A percentile compares a stretch with the other conserved stretches of the same genome.
Conservation (phyloP, 441 rosid species). For the Viola pubescens region DNA sequence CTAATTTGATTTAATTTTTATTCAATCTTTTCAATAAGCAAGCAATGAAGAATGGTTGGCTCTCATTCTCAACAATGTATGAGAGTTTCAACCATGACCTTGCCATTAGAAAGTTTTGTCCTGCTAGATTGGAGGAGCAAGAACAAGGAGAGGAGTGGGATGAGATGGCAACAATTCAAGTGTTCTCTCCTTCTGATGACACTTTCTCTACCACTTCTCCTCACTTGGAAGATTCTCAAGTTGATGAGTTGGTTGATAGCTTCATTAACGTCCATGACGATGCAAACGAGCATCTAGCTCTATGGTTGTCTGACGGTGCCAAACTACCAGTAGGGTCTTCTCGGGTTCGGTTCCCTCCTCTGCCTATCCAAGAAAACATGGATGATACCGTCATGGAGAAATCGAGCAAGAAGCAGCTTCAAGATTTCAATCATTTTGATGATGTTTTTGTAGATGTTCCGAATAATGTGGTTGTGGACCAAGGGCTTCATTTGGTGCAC, state of each 20-base stretch:
- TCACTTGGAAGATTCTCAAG: constrained; percentile 31
- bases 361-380: neutral
- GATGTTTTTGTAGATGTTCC: constrained; percentile 18
- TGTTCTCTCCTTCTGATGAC: constrained; percentile 20
- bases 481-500: constrained; percentile 65
- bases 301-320: no score
- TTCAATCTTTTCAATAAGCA: no score
- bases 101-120: constrained; percentile 61
- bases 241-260: constrained; percentile 54
- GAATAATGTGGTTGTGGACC: constrained; percentile 33
- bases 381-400: constrained; percentile 15
- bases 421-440: constrained; percentile 6
- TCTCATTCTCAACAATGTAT: constrained; percentile 24
- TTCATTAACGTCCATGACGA: constrained; percentile 31
- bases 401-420: neutral
- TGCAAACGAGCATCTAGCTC: no score
- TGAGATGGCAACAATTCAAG: constrained; percentile 25
- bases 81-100: constrained; percentile 41
- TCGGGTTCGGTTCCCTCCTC: no score
- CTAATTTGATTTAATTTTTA: no score
- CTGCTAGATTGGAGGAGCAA: constrained; percentile 42
- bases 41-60: constrained; percentile 33
- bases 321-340: no score
- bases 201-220: constrained; percentile 9
- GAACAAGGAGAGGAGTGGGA: constrained; percentile 36